Evolutionary conservation across 2,329 filamentous ascomycete species (phyloP).

Genomic region (Tolypocladium ovalisporum): DNA sequence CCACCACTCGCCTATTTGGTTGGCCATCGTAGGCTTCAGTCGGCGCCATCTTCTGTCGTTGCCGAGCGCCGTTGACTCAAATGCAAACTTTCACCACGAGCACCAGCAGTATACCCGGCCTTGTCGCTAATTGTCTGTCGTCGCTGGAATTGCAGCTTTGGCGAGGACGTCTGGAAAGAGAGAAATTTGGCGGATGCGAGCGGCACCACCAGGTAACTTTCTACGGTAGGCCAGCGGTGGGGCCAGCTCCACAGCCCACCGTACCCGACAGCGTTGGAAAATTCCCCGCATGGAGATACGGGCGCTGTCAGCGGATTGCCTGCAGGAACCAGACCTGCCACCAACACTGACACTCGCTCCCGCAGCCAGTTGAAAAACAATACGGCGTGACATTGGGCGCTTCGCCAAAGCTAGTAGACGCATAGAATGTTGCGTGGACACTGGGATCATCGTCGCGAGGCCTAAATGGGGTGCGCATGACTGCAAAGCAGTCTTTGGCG

Average conservation of each 20-base stretch:
- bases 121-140: neutral
- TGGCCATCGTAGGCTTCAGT: constrained; percentile 11
- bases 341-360: neutral
- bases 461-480: neutral
- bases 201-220: neutral
- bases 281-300: neutral
- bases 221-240: neutral
- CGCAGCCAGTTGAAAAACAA: neutral
- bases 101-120: neutral
- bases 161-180: neutral
- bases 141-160: constrained; percentile 4
- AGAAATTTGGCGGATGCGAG: neutral
- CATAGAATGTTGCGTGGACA: neutral
- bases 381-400: neutral
- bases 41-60: constrained; percentile 10
- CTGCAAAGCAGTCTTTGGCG: neutral
- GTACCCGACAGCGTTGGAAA: too few species aligned
- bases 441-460: neutral
- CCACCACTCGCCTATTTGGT: constrained; percentile 3
- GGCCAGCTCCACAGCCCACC: neutral
- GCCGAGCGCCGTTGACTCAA: neutral
- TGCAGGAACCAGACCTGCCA: neutral
- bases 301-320: neutral
- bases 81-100: neutral
- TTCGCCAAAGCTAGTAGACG: neutral